Conservation (phyloP, 208 protist species). For the Porcisia hertigi region DNA sequence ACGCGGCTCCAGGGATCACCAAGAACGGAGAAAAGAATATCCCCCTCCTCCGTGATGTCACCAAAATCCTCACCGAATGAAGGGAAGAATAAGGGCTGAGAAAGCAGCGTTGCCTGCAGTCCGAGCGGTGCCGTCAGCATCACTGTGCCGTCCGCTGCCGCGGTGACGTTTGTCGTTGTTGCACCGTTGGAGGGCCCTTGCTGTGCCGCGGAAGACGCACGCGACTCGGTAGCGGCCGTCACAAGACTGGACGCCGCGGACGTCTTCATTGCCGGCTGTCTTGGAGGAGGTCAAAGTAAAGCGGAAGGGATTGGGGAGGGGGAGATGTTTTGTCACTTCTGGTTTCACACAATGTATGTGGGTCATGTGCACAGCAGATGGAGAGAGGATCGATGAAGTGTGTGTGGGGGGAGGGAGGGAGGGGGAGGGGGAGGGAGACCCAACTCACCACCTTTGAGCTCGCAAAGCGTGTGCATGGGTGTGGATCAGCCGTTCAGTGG, state of each 20-base stretch:
- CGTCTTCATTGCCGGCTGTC: background rate
- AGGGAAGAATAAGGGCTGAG: constrained; percentile 45
- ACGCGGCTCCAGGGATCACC: constrained; percentile 27
- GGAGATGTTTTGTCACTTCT: background rate
- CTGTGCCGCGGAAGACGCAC: constrained; percentile 1
- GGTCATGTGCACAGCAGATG: background rate
- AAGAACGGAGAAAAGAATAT: constrained; percentile 71
- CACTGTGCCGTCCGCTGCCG: constrained; percentile 31
- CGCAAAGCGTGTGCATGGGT: too few relatives aligned
- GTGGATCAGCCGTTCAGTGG: too few relatives aligned
- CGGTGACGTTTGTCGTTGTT: background rate
- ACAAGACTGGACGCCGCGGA: background rate
- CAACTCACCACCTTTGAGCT: too few relatives aligned
- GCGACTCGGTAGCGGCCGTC: background rate
- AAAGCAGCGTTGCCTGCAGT: constrained; percentile 57
- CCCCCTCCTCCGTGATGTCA: constrained; percentile 56
- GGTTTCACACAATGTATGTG: background rate
- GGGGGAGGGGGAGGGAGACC: too few relatives aligned
- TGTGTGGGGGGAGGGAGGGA: too few relatives aligned
- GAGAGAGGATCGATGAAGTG: background rate
- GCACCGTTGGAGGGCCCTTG: background rate
- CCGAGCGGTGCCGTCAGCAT: constrained; percentile 55
- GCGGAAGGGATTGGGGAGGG: background rate
- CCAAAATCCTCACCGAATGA: constrained; percentile 33
- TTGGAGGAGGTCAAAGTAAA: background rate